Evolutionary conservation across 2,329 filamentous ascomycete genomes (phyloP).

Genomic region (Onygenales sp.): DNA sequence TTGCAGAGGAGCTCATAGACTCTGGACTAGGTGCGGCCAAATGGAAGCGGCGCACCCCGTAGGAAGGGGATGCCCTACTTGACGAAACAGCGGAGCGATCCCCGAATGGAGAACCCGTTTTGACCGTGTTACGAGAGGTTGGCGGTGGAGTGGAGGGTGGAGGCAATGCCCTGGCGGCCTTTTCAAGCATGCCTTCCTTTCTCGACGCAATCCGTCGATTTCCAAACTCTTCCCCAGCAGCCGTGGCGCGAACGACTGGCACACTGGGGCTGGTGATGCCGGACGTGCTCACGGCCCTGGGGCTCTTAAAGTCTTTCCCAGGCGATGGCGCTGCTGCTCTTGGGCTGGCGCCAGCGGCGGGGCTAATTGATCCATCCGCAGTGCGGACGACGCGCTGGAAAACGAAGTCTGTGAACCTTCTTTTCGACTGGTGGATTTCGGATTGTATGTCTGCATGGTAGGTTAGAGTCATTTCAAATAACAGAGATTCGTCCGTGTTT

Average conservation of each 20-base stretch:
- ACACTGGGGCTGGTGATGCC: conserved; percentile 17
- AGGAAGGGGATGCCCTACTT: background rate
- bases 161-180: background rate
- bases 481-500: background rate
- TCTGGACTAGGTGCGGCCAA: conserved; percentile 23
- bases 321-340: background rate
- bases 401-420: conserved; percentile 40
- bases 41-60: conserved; percentile 29
- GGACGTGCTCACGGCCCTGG: conserved; percentile 6
- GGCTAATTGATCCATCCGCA: conserved; percentile 10
- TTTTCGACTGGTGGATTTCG: conserved; percentile 34
- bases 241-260: conserved; percentile 33
- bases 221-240: conserved; percentile 32
- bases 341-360: conserved; percentile 10
- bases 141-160: background rate
- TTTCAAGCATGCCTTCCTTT: background rate
- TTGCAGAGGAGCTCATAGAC: conserved; percentile 1
- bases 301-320: background rate
- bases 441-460: conserved; percentile 33
- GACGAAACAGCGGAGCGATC: background rate
- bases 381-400: conserved; percentile 33
- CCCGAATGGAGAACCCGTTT: background rate
- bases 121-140: background rate
- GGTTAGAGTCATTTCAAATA: conserved; percentile 1
- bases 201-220: conserved; percentile 12